phyloP scores from a whole-genome alignment of 176 grass and related monocot species.

The Ananas comosus region DNA sequence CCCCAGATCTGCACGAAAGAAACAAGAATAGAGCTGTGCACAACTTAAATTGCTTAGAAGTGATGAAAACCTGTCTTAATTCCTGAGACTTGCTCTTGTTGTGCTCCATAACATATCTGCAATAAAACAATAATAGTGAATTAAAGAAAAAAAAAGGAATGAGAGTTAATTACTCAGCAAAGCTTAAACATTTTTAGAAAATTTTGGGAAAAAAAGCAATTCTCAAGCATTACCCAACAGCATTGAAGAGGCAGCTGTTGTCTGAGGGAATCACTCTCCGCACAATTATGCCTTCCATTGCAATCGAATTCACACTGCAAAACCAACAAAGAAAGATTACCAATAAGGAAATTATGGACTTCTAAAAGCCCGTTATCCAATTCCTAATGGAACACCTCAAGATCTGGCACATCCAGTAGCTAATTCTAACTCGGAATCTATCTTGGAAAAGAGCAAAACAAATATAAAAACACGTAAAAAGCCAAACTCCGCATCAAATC shows the following conservation, averaged over 20 bases:
- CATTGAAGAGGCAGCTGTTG: constrained; percentile 98
- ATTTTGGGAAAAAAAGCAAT: not conserved
- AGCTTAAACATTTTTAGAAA: not conserved
- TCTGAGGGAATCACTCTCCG: constrained; percentile 91
- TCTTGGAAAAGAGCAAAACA: too few relatives aligned
- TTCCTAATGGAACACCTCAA: too few relatives aligned
- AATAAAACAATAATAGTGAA: constrained; percentile 1
- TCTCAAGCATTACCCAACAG: constrained; percentile 51
- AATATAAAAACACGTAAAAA: too few relatives aligned
- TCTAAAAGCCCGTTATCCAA: too few relatives aligned
- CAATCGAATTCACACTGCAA: not conserved
- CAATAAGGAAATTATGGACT: too few relatives aligned
- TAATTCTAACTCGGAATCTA: too few relatives aligned
- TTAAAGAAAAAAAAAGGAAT: constrained; percentile 1
- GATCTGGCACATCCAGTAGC: too few relatives aligned
- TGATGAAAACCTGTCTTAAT: constrained; percentile 57
- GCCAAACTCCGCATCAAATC: too few relatives aligned
- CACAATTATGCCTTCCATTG: constrained; percentile 75
- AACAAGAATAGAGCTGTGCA: not conserved
- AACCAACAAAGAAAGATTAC: not conserved
- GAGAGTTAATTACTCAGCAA: not conserved
- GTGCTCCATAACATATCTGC: constrained; percentile 85
- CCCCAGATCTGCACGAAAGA: not conserved
- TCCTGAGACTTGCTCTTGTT: constrained; percentile 58
- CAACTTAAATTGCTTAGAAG: not conserved